Evolutionary conservation across 108 stramenopile species (phyloP), one percentile per base, ranked within the genome.

Genomic region (Parmales sp.): DNA sequence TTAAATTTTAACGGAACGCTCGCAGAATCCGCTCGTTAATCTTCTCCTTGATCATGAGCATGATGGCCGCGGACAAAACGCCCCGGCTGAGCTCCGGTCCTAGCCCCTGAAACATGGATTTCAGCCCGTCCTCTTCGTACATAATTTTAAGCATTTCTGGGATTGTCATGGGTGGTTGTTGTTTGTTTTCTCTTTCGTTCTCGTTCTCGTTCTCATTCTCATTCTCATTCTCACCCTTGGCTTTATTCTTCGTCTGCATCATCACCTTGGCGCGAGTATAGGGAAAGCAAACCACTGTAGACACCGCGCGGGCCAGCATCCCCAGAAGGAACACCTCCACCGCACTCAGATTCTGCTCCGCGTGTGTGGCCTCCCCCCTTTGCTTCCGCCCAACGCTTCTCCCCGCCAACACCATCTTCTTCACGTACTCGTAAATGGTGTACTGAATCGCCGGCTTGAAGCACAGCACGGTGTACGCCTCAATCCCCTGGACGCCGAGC

Each of bases 371-470:
- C n/a, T n/a, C n/a, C n/a, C n/a, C n/a, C n/a, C n/a, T n/a, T n/a
- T n/a, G n/a, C 8, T 39, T 66, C 38, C 16, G 13, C 18, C 29
- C 4, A 16, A 28, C 29, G 28, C 20, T 44, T 0, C n/a, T n/a
- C 6, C 39, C 51, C 46, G 70, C 65, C 18, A 77, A 66, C 31
- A 66, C 39, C 25, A 65, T 9, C 6, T 37, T 65, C 69, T 90
- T 89, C 46, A 94, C 80, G 66, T 90, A 87, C 64, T 94, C 90
- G 74, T 88, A 94, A 13, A 92, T 81, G 1, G 93, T 89, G 69
- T 94, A 92, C 64, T 94, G 91, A 60, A 94, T 82, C 39, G 93
- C 93, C 19, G 93, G 93, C 79, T 94, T 94, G 51, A 94, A 75
- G 73, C 90, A 94, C 51, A 94, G 74, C 16, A 94, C 83, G 16